A percentile compares a stretch with the other conserved stretches of the same genome.
Evolutionary conservation across 2,329 filamentous ascomycete genomes (phyloP).

Genomic region (Paraconiothyrium brasiliense): DNA sequence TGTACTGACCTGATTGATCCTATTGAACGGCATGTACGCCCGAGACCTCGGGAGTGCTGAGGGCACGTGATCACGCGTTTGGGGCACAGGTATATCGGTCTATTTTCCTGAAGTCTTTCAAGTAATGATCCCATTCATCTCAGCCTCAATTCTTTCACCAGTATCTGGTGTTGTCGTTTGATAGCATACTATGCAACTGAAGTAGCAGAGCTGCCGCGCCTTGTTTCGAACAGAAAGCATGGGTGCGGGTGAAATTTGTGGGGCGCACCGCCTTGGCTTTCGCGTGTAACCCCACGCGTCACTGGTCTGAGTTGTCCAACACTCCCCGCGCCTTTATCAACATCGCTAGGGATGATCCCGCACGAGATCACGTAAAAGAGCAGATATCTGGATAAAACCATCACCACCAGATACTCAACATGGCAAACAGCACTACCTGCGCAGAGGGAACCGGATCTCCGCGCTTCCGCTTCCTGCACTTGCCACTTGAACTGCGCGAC

Average conservation of each 20-base stretch:
- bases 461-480: slow-evolving; percentile 5
- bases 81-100: too few species aligned
- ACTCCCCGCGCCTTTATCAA: neutral
- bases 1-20: too few species aligned
- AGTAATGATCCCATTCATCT: too few species aligned
- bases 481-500: slow-evolving; percentile 4
- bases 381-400: neutral
- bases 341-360: neutral
- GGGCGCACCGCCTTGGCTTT: neutral
- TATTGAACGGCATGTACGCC: too few species aligned
- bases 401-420: neutral
- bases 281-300: neutral
- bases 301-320: too few species aligned
- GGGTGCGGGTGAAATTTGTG: neutral
- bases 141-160: too few species aligned
- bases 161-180: too few species aligned
- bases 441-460: neutral
- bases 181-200: too few species aligned
- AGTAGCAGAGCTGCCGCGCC: too few species aligned
- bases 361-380: neutral
- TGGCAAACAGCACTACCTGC: neutral
- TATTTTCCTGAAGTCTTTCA: too few species aligned
- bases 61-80: too few species aligned
- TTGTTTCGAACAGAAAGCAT: neutral
- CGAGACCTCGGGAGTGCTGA: too few species aligned